phyloP scores from a whole-genome alignment of 192 early-diverging fungal species.

The Coemansia sp. region DNA sequence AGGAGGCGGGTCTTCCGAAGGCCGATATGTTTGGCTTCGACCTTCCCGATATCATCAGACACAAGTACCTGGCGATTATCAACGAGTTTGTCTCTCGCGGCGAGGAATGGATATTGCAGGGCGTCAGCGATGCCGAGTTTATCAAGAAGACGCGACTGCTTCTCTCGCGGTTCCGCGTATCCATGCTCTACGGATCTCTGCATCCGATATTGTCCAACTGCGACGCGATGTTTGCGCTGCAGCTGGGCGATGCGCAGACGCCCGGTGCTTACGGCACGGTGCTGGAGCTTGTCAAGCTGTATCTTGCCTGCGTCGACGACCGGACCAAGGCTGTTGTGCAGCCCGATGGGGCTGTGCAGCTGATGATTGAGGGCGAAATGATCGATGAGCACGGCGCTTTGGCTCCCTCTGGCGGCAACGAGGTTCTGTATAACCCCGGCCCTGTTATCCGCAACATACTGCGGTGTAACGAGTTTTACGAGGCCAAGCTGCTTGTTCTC shows the following conservation, averaged over 20 bases:
- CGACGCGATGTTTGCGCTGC: neutral
- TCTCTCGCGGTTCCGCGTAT: slow-evolving; percentile 47
- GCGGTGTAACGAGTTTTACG: slow-evolving; percentile 36
- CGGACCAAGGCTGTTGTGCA: slow-evolving; percentile 20
- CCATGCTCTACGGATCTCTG: slow-evolving; percentile 44
- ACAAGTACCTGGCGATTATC: slow-evolving; percentile 35
- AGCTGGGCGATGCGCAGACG: slow-evolving; percentile 15
- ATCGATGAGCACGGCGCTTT: slow-evolving; percentile 21
- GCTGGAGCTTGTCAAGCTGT: slow-evolving; percentile 34
- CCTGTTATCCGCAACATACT: slow-evolving; percentile 22
- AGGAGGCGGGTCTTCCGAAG: neutral
- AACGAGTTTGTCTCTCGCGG: slow-evolving; percentile 46
- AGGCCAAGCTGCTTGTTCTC: slow-evolving; percentile 36
- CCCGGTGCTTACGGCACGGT: slow-evolving; percentile 44
- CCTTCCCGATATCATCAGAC: slow-evolving; percentile 54
- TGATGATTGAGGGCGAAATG: slow-evolving; percentile 26
- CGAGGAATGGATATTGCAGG: slow-evolving; percentile 32
- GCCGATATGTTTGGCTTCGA: slow-evolving; percentile 11
- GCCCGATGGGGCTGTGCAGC: slow-evolving; percentile 27
- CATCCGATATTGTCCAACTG: slow-evolving; percentile 28
- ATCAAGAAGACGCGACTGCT: slow-evolving; percentile 13
- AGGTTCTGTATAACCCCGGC: slow-evolving; percentile 38
- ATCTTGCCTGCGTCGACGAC: slow-evolving; percentile 43
- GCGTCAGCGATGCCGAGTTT: slow-evolving; percentile 12
- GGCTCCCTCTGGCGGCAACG: slow-evolving; percentile 5